Base-by-base conservation (phyloP, 2,329 filamentous ascomycete genomes). In the Akanthomyces muscarius region DNA sequence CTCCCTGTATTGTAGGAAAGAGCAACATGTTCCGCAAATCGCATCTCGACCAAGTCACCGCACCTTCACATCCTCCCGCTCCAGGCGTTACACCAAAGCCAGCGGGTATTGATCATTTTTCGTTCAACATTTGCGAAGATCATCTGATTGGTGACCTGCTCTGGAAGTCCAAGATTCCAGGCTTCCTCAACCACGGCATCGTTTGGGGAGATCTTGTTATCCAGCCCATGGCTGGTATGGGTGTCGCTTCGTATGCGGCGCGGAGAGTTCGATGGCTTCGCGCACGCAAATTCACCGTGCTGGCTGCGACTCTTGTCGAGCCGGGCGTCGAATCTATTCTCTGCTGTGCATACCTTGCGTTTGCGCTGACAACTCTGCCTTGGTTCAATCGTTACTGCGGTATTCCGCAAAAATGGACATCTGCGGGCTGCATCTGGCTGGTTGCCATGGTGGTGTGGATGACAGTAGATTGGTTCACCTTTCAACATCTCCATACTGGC, bases 11-110 rank as follows among this genome's bases (percentile, higher is more conserved):
- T 63, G 89, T 98, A 25, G 95, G 95, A 57, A 99, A 99, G 78
- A 96, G 92, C 71, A 98, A 96, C 78, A 98, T 99, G 93, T 99
- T 98, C 77, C 90, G 95, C 64, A 91, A 90, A 65, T 91, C 91
- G 0, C 94, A 99, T 70, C 86, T 99, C 42, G 86, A 97, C 75
- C 83, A 84, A 67, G 84, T 95, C 10, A 88, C 87, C 38, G 75
- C 83, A 70, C 74, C 83, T 42, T 56, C 73, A 59, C 75, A 71
- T 67, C 82, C 81, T 68, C 79, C 77, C 30, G 73, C 80, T 68
- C 70, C 73, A 65, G 68, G 73, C 51, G 70, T 78, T 69, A 68
- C 75, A 62, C 64, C 78, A 69, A 74, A 82, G 68, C 73, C 86
- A 77, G 73, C 72, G 0, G 96, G 95, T 0, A 88, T 99, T 67